Evolutionary conservation across 768 basidiomycete genomes (phyloP), one percentile per base, ranked within the genome.

Genomic region (Hydnomerulius pinastri): DNA sequence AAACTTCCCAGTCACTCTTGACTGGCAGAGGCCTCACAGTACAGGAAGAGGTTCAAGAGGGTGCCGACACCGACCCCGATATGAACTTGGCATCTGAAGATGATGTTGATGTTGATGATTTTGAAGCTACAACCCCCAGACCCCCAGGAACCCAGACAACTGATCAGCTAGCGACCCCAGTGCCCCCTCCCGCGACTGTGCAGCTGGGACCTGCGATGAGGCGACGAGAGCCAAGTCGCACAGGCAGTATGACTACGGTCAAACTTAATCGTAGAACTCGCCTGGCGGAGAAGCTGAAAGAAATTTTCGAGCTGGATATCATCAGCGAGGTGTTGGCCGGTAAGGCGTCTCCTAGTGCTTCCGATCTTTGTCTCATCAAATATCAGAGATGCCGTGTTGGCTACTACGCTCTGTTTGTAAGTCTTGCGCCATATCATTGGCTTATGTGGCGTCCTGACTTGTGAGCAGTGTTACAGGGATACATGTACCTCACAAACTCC

Each of bases 401-500:
- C 74, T 98, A 9, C 71, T 98, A 50, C 83, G 92, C 43, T 92
- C 90, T 43, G 83, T 95, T 56, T 73, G 93, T 95, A 63, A 79
- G 93, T 85, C 27, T 33, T 21, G 25, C 43, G 44, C 4, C 28
- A 21, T 44, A n/a, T 42, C 23, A 20, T 12, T 6, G 10, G 23
- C 25, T 28, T 21, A n/a, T 43, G 4, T 35, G 4, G n/a, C 21
- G 8, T 44, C 40, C 52, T 54, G 17, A 57, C 20, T 28, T 44
- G 51, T 13, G 30, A 35, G 20, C 67, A 90, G 92, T 98, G 55
- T 77, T 99, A 27, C 96, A 99, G 70, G 96, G 96, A 2, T 98
- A 96, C 65, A 91, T 99, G 82, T 99, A 96, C 67, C 76, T 98
- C 42, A 98, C 96, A 1, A 90, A 90, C 59, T 84, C 87, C 10